Evolutionary conservation across 352 stramenopile genomes (phyloP).

Genomic region (Phytophthora palmivora): DNA sequence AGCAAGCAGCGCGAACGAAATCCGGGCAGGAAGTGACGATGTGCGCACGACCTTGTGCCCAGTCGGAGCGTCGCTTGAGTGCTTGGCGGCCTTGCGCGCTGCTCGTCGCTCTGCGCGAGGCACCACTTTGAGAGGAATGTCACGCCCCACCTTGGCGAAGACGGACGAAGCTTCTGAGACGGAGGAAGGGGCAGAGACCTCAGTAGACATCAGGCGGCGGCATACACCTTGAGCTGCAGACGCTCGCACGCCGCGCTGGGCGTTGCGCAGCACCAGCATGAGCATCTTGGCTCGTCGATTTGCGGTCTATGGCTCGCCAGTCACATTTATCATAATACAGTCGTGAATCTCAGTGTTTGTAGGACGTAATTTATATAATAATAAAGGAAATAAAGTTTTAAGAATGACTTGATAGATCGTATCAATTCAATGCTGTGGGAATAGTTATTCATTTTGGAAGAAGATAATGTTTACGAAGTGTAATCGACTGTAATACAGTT

Average conservation of each 20-base stretch:
- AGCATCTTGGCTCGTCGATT: slow-evolving; percentile 28
- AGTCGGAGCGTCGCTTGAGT: slow-evolving; percentile 28
- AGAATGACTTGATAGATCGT: no score
- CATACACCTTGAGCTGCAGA: slow-evolving; percentile 3
- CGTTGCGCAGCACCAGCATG: slow-evolving; percentile 37
- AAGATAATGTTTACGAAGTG: no score
- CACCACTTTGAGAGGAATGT: slow-evolving; percentile 65
- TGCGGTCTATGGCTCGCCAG: slow-evolving; percentile 12
- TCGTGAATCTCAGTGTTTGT: no score
- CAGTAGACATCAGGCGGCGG: slow-evolving; percentile 17
- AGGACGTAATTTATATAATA: no score
- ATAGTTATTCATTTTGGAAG: no score
- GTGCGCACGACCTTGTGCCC: slow-evolving; percentile 67
- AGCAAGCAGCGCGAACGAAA: slow-evolving; percentile 70
- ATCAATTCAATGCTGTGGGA: no score
- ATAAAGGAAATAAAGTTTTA: no score
- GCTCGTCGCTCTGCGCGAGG: slow-evolving; percentile 68
- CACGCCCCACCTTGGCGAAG: slow-evolving; percentile 51
- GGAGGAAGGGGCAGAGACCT: slow-evolving; percentile 7
- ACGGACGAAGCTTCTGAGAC: slow-evolving; percentile 21
- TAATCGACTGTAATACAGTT: neutral
- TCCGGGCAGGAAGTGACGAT: slow-evolving; percentile 75
- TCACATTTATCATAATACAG: no score
- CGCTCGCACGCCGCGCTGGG: slow-evolving; percentile 11
- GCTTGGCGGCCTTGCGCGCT: slow-evolving; percentile 50